Evolutionary conservation across 2,329 filamentous ascomycete species (phyloP), one percentile per base, ranked within the genome.

Genomic region (Pleurostoma richardsiae): DNA sequence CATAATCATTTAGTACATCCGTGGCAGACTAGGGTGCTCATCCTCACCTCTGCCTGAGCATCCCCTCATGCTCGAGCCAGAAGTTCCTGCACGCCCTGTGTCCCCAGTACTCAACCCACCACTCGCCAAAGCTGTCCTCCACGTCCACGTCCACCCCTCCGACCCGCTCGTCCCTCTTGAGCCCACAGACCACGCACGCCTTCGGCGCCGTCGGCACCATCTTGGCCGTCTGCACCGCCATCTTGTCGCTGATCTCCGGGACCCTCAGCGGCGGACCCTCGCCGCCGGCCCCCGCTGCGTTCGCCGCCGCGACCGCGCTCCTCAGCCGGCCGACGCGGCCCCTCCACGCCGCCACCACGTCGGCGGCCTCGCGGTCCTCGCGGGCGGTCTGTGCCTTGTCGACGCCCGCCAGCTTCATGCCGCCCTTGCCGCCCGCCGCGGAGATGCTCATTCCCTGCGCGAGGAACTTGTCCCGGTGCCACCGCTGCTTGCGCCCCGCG

Each of bases 81-180:
- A 96, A 96, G 52, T 86, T 85, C 62, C 81, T 81, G 67, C 92
- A 97, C 26, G 81, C 79, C 51, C 80, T 72, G 66, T 91, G 87
- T 0, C 86, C 89, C 86, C 90, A 91, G 63, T 92, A 85, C 41
- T 96, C 90, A 39, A 86, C 74, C 92, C 92, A 97, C 89, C 90
- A 97, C 70, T 97, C 92, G 10, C 90, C 90, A 72, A 96, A 96
- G 63, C 87, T 90, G 64, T 97, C 92, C 57, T 92, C 84, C 6
- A 95, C 82, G 29, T 84, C 76, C 44, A 83, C 71, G 59, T 95
- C 90, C 31, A 94, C 79, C 59, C 84, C 89, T 26, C 71, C 65
- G 8, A 96, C 74, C 43, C 92, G 78, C 68, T 97, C 92, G 39
- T 96, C 90, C 53, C 92, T 76, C 69, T 88, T 94, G 53, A 97